Evolutionary conservation across 2,329 filamentous ascomycete species (phyloP), one percentile per base, ranked within the genome.

Genomic region (Coniochaeta pulveracea): DNA sequence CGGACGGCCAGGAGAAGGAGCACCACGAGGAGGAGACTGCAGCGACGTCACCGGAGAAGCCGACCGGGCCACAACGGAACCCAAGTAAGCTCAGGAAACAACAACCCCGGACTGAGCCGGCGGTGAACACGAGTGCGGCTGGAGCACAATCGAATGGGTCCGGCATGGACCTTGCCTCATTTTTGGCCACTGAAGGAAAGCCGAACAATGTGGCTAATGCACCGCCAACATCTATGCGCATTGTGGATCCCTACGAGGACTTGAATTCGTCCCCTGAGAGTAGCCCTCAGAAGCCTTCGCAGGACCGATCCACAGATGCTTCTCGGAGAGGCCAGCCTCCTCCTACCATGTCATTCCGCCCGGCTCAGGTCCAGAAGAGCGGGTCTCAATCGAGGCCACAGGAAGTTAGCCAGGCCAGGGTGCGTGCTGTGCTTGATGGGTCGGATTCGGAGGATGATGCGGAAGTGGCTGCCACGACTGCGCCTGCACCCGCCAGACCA

Each of bases 21-120:
- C 47, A 44, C 4, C 55, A 66, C 10, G 54, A 59, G 10, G 48
- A 51, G 15, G 65, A 70, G 28, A 55, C 58, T 4, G 26, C 63
- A 66, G 30, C 9, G 12, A 50, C 55, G 10, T 64, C 64, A 2
- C 55, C 60, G 15, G 69, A 73, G 6, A 66, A 60, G 47, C 34
- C 42, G 9, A 31, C 39, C 12, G 46, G 44, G 15, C 57, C 66
- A 8, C 73, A 79, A 42, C 65, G 75, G 38, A 65, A 71, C 35
- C 55, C 71, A 4, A 75, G 71, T 58, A 86, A 85, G 52, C 60
- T 85, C 34, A 80, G 85, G 47, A 86, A 86, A 53, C 68, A 70
- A 35, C 69, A 69, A 37, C 67, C 71, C 2, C 54, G 66, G 31
- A 53, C 47, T 8, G 68, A 71, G 36, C 54, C 61, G 6, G 68